phyloP scores from a whole-genome alignment of 2,329 filamentous ascomycete species.

The Ophiostoma montium region DNA sequence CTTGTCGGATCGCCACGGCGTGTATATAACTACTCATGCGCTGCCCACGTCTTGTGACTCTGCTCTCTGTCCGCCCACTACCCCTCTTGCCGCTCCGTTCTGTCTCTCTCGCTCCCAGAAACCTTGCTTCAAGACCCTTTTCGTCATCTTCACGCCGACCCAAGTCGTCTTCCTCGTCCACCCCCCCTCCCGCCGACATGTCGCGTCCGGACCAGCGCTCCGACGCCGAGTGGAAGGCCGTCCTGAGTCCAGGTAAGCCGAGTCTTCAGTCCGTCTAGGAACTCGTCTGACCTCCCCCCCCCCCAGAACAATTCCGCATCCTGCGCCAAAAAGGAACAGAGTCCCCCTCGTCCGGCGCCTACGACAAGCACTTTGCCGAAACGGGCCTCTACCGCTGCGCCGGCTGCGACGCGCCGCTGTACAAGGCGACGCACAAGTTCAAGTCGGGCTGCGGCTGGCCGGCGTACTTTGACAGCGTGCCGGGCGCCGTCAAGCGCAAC shows the following conservation, averaged over 20 bases:
- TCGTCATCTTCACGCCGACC: constrained; percentile 43
- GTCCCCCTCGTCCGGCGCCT: constrained; percentile 62
- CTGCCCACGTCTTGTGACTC: not conserved
- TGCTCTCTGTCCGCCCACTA: too few species aligned
- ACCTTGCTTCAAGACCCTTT: constrained; percentile 21
- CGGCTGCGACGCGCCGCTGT: constrained; percentile 74
- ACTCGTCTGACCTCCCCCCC: constrained; percentile 5
- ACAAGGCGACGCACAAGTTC: constrained; percentile 91
- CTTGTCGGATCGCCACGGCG: too few species aligned
- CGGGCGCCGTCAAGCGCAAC: constrained; percentile 74
- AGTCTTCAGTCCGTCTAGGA: constrained; percentile 8
- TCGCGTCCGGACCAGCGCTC: constrained; percentile 68
- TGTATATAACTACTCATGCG: not conserved
- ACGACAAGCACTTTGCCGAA: constrained; percentile 69
- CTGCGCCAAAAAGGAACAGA: constrained; percentile 90
- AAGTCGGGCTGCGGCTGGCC: constrained; percentile 95
- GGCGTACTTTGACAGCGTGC: constrained; percentile 91
- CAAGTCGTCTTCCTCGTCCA: too few species aligned
- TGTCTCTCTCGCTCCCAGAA: too few species aligned
- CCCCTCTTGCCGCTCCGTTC: too few species aligned
- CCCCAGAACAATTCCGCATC: constrained; percentile 85
- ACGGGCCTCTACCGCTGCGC: constrained; percentile 76
- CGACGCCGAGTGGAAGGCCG: constrained; percentile 77
- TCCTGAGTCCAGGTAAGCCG: constrained; percentile 47
- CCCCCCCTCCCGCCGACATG: constrained; percentile 26